Conservation (phyloP, 208 protist species). For the Sergeia podlipaevii region DNA sequence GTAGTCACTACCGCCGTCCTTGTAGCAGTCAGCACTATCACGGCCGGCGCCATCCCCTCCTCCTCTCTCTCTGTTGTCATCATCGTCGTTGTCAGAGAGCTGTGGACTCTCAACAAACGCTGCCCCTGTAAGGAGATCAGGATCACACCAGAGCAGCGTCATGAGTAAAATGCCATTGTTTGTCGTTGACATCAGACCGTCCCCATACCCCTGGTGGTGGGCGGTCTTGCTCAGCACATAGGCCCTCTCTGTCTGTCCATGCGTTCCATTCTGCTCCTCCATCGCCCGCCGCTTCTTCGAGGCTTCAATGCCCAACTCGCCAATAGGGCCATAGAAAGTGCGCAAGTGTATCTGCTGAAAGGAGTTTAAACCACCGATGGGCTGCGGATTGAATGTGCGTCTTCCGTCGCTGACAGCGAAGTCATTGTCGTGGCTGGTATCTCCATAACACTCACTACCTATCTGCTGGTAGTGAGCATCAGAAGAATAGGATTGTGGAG, state of each 20-base stretch:
- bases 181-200: background rate
- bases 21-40: constrained; percentile 1
- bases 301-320: constrained; percentile 23
- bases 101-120: constrained; percentile 19
- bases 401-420: no score
- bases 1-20: background rate
- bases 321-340: constrained; percentile 43
- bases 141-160: constrained; percentile 35
- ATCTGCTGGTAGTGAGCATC: no score
- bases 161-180: constrained; percentile 14
- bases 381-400: no score
- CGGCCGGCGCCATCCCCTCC: no score
- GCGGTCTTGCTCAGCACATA: constrained; percentile 18
- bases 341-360: no score
- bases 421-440: no score
- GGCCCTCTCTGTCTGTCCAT: constrained; percentile 20
- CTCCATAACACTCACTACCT: no score
- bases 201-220: no score
- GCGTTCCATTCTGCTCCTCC: constrained; percentile 15
- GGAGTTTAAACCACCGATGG: no score
- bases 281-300: constrained; percentile 17
- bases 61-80: background rate
- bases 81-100: constrained; percentile 5
- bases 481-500: no score
- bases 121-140: constrained; percentile 14